phyloP scores from a whole-genome alignment of 2,329 filamentous ascomycete species.

The Fusarium liriodendri region DNA sequence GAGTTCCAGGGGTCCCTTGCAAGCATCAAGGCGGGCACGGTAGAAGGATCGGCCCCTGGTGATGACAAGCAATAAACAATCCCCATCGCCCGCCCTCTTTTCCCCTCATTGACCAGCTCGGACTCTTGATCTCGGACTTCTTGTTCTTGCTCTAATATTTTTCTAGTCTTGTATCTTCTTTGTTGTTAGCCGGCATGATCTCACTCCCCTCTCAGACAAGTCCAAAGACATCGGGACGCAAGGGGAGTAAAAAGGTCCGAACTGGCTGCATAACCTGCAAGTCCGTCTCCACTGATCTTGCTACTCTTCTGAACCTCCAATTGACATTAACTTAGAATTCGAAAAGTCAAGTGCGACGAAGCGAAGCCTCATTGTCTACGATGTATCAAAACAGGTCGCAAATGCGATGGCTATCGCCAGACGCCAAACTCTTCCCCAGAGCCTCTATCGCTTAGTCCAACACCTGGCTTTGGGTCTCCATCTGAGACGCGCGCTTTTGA shows the following conservation, averaged over 20 bases:
- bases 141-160: background rate
- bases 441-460: conserved; percentile 22
- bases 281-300: conserved; percentile 52
- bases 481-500: conserved; percentile 47
- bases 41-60: background rate
- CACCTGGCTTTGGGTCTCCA: conserved; percentile 33
- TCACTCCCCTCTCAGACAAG: conserved; percentile 7
- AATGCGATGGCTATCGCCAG: conserved; percentile 65
- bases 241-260: conserved; percentile 59
- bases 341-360: conserved; percentile 69
- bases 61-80: conserved; percentile 28
- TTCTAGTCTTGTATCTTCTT: background rate
- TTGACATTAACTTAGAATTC: conserved; percentile 52
- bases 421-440: conserved; percentile 30
- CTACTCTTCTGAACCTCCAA: background rate
- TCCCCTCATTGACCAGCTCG: conserved; percentile 25
- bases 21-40: background rate
- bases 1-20: background rate
- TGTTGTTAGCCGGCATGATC: conserved; percentile 12
- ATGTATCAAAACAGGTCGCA: conserved; percentile 65
- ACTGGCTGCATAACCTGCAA: conserved; percentile 68
- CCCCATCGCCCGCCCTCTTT: conserved; percentile 11
- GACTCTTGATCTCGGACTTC: conserved; percentile 25
- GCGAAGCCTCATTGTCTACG: conserved; percentile 62
- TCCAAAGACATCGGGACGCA: conserved; percentile 46